Evolutionary conservation across 2,329 filamentous ascomycete species (phyloP).

Genomic region (Aureobasidium subglaciale): DNA sequence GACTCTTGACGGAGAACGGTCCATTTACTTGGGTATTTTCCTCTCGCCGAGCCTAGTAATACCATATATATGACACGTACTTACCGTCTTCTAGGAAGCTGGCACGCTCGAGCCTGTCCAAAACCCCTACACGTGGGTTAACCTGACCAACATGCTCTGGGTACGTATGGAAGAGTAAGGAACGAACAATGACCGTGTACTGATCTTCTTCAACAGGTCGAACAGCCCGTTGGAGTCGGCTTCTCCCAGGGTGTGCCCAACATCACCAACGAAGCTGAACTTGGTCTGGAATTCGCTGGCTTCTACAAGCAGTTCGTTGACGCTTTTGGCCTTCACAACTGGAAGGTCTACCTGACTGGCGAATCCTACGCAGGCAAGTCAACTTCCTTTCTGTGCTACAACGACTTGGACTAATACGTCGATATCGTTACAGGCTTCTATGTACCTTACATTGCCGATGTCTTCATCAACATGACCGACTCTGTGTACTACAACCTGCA

Average conservation of each 20-base stretch:
- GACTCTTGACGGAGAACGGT: conserved; percentile 38
- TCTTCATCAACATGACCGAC: conserved; percentile 43
- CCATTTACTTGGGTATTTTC: conserved; percentile 40
- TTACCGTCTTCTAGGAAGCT: too few relatives aligned
- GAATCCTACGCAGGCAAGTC: conserved; percentile 60
- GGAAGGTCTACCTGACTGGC: conserved; percentile 46
- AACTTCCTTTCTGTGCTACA: too few relatives aligned
- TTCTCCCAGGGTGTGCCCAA: conserved; percentile 24
- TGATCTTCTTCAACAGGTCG: conserved; percentile 19
- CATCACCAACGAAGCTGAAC: conserved; percentile 33
- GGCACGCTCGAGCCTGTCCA: conserved; percentile 33
- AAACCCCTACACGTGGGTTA: conserved; percentile 45
- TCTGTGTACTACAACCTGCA: conserved; percentile 28
- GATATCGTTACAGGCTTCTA: conserved; percentile 28
- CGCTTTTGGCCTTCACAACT: conserved; percentile 42
- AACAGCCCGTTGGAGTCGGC: conserved; percentile 27
- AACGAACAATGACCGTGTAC: too few relatives aligned
- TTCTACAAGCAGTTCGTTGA: conserved; percentile 47
- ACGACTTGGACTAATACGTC: too few relatives aligned
- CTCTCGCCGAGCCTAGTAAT: too few relatives aligned
- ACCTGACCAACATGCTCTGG: conserved; percentile 71
- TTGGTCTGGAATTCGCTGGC: conserved; percentile 35
- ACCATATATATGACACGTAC: too few relatives aligned
- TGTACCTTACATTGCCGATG: conserved; percentile 51
- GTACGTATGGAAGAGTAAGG: conserved; percentile 28